Percentiles rank a stretch among this genome's conserved stretches.
phyloP scores from a whole-genome alignment of 1,139 yeast genomes.

The Arxiozyma slooffiae region DNA sequence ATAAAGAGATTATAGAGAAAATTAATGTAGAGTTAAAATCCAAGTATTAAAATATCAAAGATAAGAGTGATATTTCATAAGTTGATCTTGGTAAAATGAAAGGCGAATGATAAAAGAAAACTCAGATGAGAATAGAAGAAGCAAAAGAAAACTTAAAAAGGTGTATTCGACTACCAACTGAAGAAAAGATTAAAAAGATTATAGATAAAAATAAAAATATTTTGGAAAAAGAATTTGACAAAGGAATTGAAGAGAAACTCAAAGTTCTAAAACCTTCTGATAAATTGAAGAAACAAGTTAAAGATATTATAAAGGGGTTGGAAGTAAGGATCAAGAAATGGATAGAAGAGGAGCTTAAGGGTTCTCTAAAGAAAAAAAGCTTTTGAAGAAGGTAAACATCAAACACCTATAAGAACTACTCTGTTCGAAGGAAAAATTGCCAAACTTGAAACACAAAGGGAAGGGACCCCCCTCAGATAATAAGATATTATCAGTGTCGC shows the following conservation, averaged over 20 bases:
- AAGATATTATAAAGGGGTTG: constrained; percentile 10
- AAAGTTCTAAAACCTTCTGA: constrained; percentile 2
- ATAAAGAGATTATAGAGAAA: constrained; percentile 7
- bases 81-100: constrained; percentile 8
- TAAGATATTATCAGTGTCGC: neutral
- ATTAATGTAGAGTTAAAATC: constrained; percentile 5
- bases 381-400: constrained; percentile 34
- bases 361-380: constrained; percentile 32
- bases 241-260: constrained; percentile 15
- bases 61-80: neutral
- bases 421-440: constrained; percentile 24
- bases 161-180: constrained; percentile 25
- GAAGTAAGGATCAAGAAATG: constrained; percentile 16
- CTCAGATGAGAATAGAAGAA: constrained; percentile 18
- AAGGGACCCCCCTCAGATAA: neutral
- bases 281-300: constrained; percentile 5
- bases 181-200: constrained; percentile 24
- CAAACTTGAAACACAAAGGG: constrained; percentile 20
- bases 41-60: constrained; percentile 5
- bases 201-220: constrained; percentile 19
- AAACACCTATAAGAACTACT: constrained; percentile 30
- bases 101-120: constrained; percentile 23
- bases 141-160: constrained; percentile 29
- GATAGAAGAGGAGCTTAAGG: constrained; percentile 13
- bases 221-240: constrained; percentile 21